A percentile compares a stretch with the other conserved stretches of the same genome.
Evolutionary conservation across 805 yeast species (phyloP).

Genomic region (Nakazawaea anatomiae): DNA sequence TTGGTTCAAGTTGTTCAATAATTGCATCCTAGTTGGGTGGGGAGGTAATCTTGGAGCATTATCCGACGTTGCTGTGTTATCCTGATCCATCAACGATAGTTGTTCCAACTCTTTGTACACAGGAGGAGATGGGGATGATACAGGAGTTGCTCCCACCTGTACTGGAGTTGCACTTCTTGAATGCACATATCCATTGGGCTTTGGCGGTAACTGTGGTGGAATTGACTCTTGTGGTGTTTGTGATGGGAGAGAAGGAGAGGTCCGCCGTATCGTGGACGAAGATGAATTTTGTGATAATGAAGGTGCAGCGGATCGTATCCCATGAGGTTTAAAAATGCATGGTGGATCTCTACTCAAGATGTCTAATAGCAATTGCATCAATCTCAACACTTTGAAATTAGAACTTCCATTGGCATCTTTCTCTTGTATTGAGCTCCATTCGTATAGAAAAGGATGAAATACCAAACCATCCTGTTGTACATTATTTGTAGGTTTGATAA

Average conservation of each 20-base stretch:
- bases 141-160: not conserved
- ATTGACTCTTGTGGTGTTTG: slow-evolving; percentile 32
- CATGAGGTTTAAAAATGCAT: slow-evolving; percentile 7
- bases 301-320: slow-evolving; percentile 14
- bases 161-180: not conserved
- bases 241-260: slow-evolving; percentile 49
- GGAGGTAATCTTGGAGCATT: slow-evolving; percentile 8
- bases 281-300: not conserved
- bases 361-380: slow-evolving; percentile 17
- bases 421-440: slow-evolving; percentile 37
- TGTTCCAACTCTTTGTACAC: slow-evolving; percentile 4
- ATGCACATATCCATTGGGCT: slow-evolving; percentile 7
- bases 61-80: not conserved
- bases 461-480: slow-evolving; percentile 69
- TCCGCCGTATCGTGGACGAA: not conserved
- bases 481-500: slow-evolving; percentile 53
- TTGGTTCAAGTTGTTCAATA: slow-evolving; percentile 8
- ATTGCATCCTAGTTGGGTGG: slow-evolving; percentile 9
- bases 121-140: slow-evolving; percentile 11
- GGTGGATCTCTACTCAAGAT: slow-evolving; percentile 13
- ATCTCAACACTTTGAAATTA: slow-evolving; percentile 21
- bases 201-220: slow-evolving; percentile 22
- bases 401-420: slow-evolving; percentile 14
- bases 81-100: slow-evolving; percentile 9
- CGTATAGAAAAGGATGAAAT: slow-evolving; percentile 61